These are phyloP conservation scores for Dictyostelium firmibasis DNA, from an alignment of 78 protist species.

Conservation along the genomic window DNA sequence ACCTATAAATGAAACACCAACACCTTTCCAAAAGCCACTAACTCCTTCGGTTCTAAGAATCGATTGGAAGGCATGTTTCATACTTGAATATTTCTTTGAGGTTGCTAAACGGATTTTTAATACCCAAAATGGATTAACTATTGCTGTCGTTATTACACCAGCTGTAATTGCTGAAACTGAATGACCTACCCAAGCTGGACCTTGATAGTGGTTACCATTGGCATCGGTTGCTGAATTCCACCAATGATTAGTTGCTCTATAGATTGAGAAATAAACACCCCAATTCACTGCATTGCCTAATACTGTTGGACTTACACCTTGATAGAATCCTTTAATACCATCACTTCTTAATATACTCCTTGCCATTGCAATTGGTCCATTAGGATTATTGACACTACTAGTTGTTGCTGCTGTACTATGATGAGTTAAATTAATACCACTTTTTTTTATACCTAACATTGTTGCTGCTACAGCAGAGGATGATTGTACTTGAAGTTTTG, in stretches of 20 bases:
- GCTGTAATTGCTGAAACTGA: constrained; percentile 14
- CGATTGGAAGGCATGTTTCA: constrained; percentile 15
- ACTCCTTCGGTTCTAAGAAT: constrained; percentile 52
- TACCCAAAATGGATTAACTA: constrained; percentile 79
- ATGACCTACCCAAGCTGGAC: constrained; percentile 21
- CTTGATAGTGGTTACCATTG: background rate
- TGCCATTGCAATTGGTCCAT: constrained; percentile 8
- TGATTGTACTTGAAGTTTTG: constrained; percentile 36
- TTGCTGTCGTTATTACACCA: constrained; percentile 22
- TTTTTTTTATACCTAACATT: background rate
- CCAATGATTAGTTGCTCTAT: constrained; percentile 63
- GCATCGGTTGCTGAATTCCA: background rate
- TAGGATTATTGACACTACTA: background rate
- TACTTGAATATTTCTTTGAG: constrained; percentile 23
- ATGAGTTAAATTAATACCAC: background rate
- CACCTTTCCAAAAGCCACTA: constrained; percentile 72
- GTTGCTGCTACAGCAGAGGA: background rate
- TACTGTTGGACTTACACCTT: constrained; percentile 58
- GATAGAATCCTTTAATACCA: constrained; percentile 48
- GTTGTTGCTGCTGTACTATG: background rate
- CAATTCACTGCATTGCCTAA: constrained; percentile 74
- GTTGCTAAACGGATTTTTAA: constrained; percentile 66
- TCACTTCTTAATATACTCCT: constrained; percentile 17
- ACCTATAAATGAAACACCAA: constrained; percentile 60
- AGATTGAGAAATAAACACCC: constrained; percentile 65